phyloP scores from a whole-genome alignment of 2,329 filamentous ascomycete species.

The Periconia digitata region DNA sequence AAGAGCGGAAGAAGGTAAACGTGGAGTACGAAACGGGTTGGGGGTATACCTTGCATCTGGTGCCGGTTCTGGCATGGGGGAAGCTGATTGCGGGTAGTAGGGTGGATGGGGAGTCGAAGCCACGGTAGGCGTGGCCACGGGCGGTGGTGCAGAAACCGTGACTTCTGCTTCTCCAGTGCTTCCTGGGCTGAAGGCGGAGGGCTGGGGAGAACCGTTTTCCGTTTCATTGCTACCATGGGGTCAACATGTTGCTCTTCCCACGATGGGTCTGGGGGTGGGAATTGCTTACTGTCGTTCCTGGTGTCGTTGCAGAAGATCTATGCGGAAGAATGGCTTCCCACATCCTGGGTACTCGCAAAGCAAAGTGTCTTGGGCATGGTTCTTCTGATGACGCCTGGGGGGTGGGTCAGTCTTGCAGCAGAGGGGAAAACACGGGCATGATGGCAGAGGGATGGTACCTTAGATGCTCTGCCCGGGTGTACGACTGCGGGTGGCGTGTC shows the following conservation, averaged over 20 bases:
- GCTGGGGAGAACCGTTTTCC: conserved; percentile 24
- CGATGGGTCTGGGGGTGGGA: neutral
- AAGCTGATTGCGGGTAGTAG: conserved; percentile 22
- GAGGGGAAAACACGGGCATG: neutral
- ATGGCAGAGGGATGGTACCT: conserved; percentile 32
- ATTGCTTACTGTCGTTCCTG: conserved; percentile 49
- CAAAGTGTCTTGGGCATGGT: conserved; percentile 47
- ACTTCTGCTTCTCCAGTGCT: conserved; percentile 22
- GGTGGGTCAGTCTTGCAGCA: conserved; percentile 3
- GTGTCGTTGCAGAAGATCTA: conserved; percentile 50
- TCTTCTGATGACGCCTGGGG: conserved; percentile 49
- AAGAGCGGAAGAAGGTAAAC: conserved; percentile 29
- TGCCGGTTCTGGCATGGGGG: conserved; percentile 28
- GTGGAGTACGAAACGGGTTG: conserved; percentile 42
- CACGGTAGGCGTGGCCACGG: conserved; percentile 15
- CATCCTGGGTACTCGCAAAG: conserved; percentile 46
- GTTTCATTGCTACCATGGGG: conserved; percentile 27
- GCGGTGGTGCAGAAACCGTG: conserved; percentile 16
- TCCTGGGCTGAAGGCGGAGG: conserved; percentile 27
- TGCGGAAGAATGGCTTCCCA: conserved; percentile 47
- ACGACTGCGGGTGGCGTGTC: conserved; percentile 41
- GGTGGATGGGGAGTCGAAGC: conserved; percentile 18
- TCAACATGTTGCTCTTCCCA: conserved; percentile 17
- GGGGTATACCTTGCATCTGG: conserved; percentile 40
- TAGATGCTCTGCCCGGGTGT: conserved; percentile 52